A percentile compares a stretch with the other conserved stretches of the same genome.
Evolutionary conservation across 495 filamentous ascomycete species (phyloP).

Genomic region (Penicillium turbatum): DNA sequence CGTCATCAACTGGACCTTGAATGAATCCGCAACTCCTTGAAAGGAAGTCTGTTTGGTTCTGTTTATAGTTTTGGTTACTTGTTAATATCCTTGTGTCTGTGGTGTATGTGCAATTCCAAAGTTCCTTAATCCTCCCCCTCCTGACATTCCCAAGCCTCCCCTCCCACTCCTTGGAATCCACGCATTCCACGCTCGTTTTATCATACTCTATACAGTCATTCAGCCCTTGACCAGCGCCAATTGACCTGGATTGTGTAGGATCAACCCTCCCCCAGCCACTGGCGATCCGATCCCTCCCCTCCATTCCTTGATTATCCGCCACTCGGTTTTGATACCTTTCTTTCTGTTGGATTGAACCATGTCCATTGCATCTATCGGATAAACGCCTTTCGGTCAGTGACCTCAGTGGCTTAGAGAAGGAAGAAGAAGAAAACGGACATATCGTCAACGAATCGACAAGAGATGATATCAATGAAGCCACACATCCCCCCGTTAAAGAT

Average conservation of each 20-base stretch:
- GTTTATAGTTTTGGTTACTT: conserved; percentile 25
- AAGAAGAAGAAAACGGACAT: neutral
- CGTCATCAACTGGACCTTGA: conserved; percentile 18
- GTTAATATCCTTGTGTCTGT: conserved; percentile 14
- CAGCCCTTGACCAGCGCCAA: conserved; percentile 15
- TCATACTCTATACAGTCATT: conserved; percentile 13
- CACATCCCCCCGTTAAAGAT: conserved; percentile 73
- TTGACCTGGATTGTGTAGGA: conserved; percentile 29
- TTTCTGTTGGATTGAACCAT: conserved; percentile 25
- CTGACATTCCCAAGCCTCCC: conserved; percentile 32
- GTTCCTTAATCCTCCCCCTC: conserved; percentile 15
- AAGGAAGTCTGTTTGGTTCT: conserved; percentile 19
- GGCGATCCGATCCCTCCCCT: conserved; percentile 19
- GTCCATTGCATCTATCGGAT: conserved; percentile 30
- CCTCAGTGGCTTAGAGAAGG: conserved; percentile 20
- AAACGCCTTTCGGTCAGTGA: conserved; percentile 36
- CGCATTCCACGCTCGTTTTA: conserved; percentile 25
- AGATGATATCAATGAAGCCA: conserved; percentile 40
- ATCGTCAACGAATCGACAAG: conserved; percentile 14
- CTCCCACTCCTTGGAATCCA: conserved; percentile 21
- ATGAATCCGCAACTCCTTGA: conserved; percentile 19
- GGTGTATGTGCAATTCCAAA: conserved; percentile 14
- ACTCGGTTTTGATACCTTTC: conserved; percentile 5
- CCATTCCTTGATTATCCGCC: conserved; percentile 11
- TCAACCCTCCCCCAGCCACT: conserved; percentile 20